These are phyloP conservation scores for Fusarium sp. DNA, from an alignment of 2,329 filamentous ascomycete genomes.

Conservation along the genomic window DNA sequence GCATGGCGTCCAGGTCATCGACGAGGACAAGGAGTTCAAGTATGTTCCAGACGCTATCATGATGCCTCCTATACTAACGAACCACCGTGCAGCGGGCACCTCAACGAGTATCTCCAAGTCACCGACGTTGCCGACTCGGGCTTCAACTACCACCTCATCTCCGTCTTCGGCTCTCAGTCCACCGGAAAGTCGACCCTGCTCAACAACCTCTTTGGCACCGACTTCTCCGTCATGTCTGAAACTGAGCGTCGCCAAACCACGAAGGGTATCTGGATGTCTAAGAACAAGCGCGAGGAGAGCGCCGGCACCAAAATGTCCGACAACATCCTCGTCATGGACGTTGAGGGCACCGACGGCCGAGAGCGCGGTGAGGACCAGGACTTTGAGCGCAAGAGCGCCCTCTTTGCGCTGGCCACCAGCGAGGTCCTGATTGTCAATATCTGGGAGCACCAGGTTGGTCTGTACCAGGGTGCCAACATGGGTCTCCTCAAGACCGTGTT, in stretches of 20 bases:
- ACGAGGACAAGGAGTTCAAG: constrained; percentile 95
- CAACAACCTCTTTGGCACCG: constrained; percentile 93
- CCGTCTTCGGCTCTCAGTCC: constrained; percentile 98
- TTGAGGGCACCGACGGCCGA: constrained; percentile 95
- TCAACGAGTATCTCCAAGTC: constrained; percentile 83
- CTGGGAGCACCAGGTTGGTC: constrained; percentile 97
- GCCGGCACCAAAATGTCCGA: constrained; percentile 79
- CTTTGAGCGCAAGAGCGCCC: constrained; percentile 96
- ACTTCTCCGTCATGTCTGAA: constrained; percentile 98
- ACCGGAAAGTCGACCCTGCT: constrained; percentile 98
- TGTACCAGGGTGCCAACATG: constrained; percentile 99
- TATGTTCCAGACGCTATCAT: constrained; percentile 58
- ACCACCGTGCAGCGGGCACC: constrained; percentile 67
- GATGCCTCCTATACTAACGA: constrained; percentile 29
- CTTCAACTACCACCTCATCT: constrained; percentile 99
- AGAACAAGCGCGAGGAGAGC: constrained; percentile 79
- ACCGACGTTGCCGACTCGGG: constrained; percentile 86
- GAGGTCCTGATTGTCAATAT: constrained; percentile 99
- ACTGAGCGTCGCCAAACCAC: constrained; percentile 93
- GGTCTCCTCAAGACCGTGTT: constrained; percentile 98
- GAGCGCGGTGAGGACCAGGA: constrained; percentile 98
- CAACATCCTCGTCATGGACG: constrained; percentile 99
- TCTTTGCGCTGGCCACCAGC: constrained; percentile 96
- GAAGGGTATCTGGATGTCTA: constrained; percentile 99
- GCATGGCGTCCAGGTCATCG: constrained; percentile 96